phyloP scores from a whole-genome alignment of 2,329 filamentous ascomycete species.

The Talaromyces amestolkiae region DNA sequence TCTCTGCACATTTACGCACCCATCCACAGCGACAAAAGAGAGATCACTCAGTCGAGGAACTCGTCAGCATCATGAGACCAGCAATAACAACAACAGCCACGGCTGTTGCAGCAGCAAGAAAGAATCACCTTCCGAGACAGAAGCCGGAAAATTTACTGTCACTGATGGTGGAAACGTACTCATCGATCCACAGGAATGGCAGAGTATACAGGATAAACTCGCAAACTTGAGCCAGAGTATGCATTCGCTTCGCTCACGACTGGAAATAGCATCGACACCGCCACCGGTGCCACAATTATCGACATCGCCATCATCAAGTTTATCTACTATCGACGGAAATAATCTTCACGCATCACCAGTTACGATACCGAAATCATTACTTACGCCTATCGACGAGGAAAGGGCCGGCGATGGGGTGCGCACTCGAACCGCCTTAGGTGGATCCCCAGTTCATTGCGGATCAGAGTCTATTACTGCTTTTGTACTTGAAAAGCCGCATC shows the following conservation, averaged over 20 bases:
- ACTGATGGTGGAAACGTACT: conserved; percentile 30
- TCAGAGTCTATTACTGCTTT: conserved; percentile 62
- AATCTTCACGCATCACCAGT: background rate
- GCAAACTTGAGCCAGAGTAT: conserved; percentile 44
- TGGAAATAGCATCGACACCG: conserved; percentile 29
- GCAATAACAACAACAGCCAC: background rate
- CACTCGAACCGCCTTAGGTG: conserved; percentile 57
- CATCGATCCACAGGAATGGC: conserved; percentile 44
- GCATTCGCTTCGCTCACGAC: conserved; percentile 36
- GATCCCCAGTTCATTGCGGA: conserved; percentile 60
- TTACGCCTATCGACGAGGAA: conserved; percentile 15
- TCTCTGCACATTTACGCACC: conserved; percentile 49
- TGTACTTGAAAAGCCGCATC: conserved; percentile 51
- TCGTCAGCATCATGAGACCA: background rate
- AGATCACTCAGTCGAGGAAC: conserved; percentile 13
- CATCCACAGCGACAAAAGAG: conserved; percentile 43
- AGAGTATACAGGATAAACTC: conserved; percentile 40
- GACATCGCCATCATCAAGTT: conserved; percentile 7
- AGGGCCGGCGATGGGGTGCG: conserved; percentile 54
- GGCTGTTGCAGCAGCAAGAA: background rate
- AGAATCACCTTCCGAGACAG: conserved; percentile 10
- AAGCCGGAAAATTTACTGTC: conserved; percentile 17
- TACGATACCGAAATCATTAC: background rate
- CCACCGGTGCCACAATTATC: conserved; percentile 21
- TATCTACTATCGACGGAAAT: background rate